Percentiles rank a stretch among this genome's conserved stretches.
Conservation (phyloP, 768 basidiomycete species). For the Pleurotus citrinopileatus region DNA sequence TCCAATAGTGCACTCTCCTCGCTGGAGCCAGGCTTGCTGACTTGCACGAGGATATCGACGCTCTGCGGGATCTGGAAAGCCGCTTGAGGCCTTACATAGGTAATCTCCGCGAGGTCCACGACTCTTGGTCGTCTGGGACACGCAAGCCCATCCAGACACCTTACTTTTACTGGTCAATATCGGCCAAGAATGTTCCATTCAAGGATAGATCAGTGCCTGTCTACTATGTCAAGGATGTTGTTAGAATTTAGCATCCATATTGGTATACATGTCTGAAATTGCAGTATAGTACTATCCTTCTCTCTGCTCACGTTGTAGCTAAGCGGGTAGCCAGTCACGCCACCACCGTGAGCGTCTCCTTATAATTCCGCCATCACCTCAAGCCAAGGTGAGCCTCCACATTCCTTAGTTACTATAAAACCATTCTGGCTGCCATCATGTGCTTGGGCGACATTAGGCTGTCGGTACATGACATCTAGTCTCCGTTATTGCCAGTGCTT, state of each 20-base stretch:
- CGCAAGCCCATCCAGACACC: not conserved
- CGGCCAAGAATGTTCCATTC: not conserved
- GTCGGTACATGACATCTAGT: too few species aligned
- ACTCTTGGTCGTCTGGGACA: conserved; percentile 7
- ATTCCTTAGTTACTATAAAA: too few species aligned
- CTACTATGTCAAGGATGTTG: conserved; percentile 3
- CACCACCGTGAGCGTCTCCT: too few species aligned
- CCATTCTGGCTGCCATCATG: too few species aligned
- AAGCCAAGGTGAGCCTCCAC: too few species aligned
- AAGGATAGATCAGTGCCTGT: not conserved
- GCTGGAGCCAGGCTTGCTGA: conserved; percentile 41
- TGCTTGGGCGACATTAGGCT: too few species aligned
- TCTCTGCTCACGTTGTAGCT: too few species aligned
- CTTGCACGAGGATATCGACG: conserved; percentile 35
- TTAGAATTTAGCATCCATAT: not conserved
- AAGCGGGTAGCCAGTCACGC: too few species aligned
- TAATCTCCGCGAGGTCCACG: conserved; percentile 40
- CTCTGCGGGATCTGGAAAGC: conserved; percentile 32
- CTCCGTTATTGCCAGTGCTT: too few species aligned
- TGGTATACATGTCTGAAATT: too few species aligned
- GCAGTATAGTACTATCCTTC: too few species aligned
- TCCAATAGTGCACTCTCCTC: conserved; percentile 39
- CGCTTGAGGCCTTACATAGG: conserved; percentile 47
- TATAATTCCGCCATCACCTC: too few species aligned
- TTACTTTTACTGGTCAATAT: conserved; percentile 1